A percentile compares a stretch with the other conserved stretches of the same genome.
phyloP scores from a whole-genome alignment of 2,329 filamentous ascomycete species.

The Penicillium sp. region DNA sequence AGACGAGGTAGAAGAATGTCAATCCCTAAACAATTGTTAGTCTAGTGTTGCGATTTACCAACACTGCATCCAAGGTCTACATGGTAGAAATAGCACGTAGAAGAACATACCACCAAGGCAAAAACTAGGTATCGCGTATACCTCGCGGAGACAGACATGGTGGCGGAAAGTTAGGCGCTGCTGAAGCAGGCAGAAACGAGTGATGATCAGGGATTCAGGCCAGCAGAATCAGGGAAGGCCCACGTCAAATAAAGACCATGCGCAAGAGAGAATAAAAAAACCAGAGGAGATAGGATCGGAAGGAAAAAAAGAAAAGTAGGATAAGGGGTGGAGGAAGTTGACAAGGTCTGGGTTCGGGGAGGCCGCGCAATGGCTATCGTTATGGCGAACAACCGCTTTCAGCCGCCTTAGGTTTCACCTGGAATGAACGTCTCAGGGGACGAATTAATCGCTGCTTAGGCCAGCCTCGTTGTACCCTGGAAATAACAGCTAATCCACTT shows the following conservation, averaged over 20 bases:
- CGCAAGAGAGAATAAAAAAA: background rate
- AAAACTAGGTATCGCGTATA: conserved; percentile 70
- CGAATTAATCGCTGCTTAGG: no score
- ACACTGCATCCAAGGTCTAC: background rate
- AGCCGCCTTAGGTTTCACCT: conserved; percentile 22
- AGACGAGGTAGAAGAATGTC: conserved; percentile 79
- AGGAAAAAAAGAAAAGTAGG: background rate
- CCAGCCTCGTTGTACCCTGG: background rate
- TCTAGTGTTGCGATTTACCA: background rate
- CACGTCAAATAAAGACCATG: conserved; percentile 6
- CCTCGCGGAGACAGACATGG: conserved; percentile 27
- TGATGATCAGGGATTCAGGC: conserved; percentile 10
- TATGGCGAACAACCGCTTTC: conserved; percentile 21
- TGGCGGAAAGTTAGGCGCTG: conserved; percentile 8
- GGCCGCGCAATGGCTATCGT: conserved; percentile 20
- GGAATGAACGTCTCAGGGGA: background rate
- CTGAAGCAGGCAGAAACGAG: conserved; percentile 2
- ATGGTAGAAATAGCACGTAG: background rate
- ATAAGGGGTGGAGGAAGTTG: conserved; percentile 8
- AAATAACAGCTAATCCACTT: background rate
- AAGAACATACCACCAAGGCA: conserved; percentile 71
- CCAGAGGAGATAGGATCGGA: background rate
- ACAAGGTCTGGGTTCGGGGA: conserved; percentile 6
- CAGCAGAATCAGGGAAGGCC: conserved; percentile 6
- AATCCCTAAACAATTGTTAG: conserved; percentile 51